Conservation (phyloP, 441 rosid genomes). For the Populus hybrid region DNA sequence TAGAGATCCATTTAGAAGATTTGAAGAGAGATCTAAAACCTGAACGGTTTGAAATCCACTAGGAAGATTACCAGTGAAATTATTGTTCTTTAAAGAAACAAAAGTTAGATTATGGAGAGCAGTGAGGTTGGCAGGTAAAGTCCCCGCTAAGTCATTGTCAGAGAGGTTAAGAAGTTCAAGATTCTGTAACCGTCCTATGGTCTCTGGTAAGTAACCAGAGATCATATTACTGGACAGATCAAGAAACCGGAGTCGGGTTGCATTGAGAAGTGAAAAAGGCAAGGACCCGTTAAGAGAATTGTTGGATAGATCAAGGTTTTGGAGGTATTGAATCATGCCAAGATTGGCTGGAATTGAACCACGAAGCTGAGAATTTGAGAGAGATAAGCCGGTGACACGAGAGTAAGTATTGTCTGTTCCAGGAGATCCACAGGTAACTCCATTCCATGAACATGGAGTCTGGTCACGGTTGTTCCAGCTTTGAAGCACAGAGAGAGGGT, state of each 20-base stretch:
- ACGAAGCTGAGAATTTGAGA: slow-evolving; percentile 55
- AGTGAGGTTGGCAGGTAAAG: slow-evolving; percentile 47
- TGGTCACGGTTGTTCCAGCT: slow-evolving; percentile 56
- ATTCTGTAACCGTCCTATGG: slow-evolving; percentile 41
- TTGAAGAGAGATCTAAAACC: slow-evolving; percentile 68
- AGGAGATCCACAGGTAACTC: slow-evolving; percentile 51
- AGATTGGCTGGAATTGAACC: slow-evolving; percentile 74
- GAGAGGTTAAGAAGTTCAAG: slow-evolving; percentile 68
- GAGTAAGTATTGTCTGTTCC: slow-evolving; percentile 22
- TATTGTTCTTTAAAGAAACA: slow-evolving; percentile 56
- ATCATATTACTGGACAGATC: slow-evolving; percentile 67
- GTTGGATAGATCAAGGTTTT: slow-evolving; percentile 67
- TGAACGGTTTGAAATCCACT: slow-evolving; percentile 45
- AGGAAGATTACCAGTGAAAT: slow-evolving; percentile 53
- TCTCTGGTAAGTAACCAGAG: slow-evolving; percentile 51
- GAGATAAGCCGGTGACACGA: slow-evolving; percentile 54
- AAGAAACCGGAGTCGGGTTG: slow-evolving; percentile 50
- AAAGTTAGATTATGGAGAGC: slow-evolving; percentile 43
- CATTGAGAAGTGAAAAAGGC: slow-evolving; percentile 51
- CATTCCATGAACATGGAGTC: slow-evolving; percentile 82
- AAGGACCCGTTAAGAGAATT: slow-evolving; percentile 75
- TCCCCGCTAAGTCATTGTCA: slow-evolving; percentile 73
- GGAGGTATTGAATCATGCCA: slow-evolving; percentile 51
- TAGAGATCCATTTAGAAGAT: slow-evolving; percentile 63
- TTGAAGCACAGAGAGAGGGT: slow-evolving; percentile 48